Conservation (phyloP, 345 rosid species). For the Eucalyptus dawsonii region DNA sequence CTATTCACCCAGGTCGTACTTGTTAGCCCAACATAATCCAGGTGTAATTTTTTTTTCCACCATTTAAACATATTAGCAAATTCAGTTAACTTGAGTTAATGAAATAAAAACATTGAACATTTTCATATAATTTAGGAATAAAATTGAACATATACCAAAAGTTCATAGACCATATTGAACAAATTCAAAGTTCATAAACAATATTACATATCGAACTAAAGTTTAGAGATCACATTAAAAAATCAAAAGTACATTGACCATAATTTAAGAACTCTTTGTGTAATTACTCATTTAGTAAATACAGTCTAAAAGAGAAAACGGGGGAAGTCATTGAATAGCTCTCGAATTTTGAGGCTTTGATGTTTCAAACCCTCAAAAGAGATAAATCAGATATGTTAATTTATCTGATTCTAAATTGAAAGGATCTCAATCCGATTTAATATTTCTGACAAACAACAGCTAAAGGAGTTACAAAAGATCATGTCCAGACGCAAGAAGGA, state of each 20-base stretch:
- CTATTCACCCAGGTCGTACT: too few relatives aligned
- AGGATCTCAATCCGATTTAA: background rate
- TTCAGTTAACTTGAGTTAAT: background rate
- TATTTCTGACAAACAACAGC: background rate
- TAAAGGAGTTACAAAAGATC: background rate
- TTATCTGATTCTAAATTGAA: background rate
- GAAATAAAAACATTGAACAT: background rate
- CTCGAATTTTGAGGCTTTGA: background rate
- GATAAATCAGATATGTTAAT: background rate
- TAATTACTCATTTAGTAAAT: too few relatives aligned
- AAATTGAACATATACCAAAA: background rate
- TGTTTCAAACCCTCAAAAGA: background rate
- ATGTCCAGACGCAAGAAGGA: background rate
- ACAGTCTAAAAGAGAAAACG: background rate
- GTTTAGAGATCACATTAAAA: rapidly evolving
- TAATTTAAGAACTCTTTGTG: too few relatives aligned
- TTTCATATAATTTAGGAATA: background rate
- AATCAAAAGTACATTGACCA: too few relatives aligned
- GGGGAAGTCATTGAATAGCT: background rate
- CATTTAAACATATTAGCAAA: background rate
- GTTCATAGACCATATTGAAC: rapidly evolving
- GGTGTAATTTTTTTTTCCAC: background rate
- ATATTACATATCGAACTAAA: rapidly evolving
- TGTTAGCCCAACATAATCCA: background rate
- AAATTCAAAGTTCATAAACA: background rate